phyloP scores from a whole-genome alignment of 2,329 filamentous ascomycete species.

The Aspergillus carbonarius region DNA sequence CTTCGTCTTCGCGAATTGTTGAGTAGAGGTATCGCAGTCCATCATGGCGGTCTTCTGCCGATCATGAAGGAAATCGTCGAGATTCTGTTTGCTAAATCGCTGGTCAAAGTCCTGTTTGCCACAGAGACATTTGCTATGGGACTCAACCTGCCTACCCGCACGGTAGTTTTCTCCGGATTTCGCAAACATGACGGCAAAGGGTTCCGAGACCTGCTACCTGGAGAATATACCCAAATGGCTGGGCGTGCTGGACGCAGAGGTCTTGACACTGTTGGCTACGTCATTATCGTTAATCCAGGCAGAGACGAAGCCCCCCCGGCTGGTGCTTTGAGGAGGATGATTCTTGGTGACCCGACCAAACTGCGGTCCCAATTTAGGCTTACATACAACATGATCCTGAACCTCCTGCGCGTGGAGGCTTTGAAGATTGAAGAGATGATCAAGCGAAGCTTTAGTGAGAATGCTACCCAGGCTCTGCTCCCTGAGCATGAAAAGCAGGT shows the following conservation, averaged over 20 bases:
- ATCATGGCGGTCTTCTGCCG: constrained; percentile 89
- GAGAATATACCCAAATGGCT: constrained; percentile 99
- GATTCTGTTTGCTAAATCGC: constrained; percentile 88
- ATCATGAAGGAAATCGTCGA: constrained; percentile 98
- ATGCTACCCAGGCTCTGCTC: constrained; percentile 89
- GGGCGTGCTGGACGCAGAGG: constrained; percentile 90
- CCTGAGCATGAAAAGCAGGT: constrained; percentile 96
- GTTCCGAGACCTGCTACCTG: constrained; percentile 87
- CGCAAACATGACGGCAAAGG: constrained; percentile 92
- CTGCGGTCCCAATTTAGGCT: constrained; percentile 92
- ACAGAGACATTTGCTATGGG: constrained; percentile 99
- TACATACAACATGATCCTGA: constrained; percentile 99
- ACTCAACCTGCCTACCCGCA: constrained; percentile 89
- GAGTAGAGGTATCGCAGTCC: constrained; percentile 86
- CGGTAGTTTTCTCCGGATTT: constrained; percentile 96
- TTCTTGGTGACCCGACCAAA: constrained; percentile 92
- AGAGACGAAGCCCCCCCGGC: constrained; percentile 86
- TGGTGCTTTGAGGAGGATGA: constrained; percentile 83
- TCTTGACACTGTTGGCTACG: constrained; percentile 86
- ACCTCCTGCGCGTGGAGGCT: constrained; percentile 89
- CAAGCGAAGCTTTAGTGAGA: constrained; percentile 98
- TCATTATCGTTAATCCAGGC: constrained; percentile 83
- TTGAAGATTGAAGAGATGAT: constrained; percentile 99
- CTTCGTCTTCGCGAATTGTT: constrained; percentile 81
- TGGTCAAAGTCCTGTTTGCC: constrained; percentile 96